Base-by-base conservation (phyloP, 371 early-diverging fungal genomes). In the Choanephora cucurbitarum region DNA sequence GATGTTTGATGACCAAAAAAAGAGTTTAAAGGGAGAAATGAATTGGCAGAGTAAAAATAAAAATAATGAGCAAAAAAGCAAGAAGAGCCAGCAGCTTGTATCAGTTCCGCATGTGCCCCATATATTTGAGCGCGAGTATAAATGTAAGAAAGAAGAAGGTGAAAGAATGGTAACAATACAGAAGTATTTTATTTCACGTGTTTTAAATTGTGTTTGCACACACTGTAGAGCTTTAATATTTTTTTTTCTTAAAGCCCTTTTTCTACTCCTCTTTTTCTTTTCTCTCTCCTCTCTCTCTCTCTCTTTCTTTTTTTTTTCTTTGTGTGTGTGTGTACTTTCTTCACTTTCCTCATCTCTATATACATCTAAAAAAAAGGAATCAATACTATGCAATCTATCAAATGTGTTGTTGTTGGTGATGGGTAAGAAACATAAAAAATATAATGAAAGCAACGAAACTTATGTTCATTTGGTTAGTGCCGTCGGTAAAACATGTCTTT, bases 351-450 rank as follows among this genome's bases (percentile, higher is more conserved):
- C 49, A 48, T 33, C 34, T 51, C 40, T 31, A 42, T 40, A n/a
- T n/a, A n/a, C n/a, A n/a, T n/a, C n/a, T n/a, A n/a, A n/a, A n/a
- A n/a, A n/a, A n/a, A 52, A 37, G 24, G 37, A 23, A 48, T 56
- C 48, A 46, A 48, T 46, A 66, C 45, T 67, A 95, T 95, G 96
- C 96, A 94, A 80, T 93, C 95, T 65, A 95, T 96, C 77, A 96
- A 96, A 82, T 96, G 96, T 86, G 96, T 96, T 58, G 96, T 96
- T 41, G 95, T 96, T 60, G 96, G 96, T 67, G 96, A 95, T 72
- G 94, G 94, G 91, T 92, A 84, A 75, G 39, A 3, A 18, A 19
- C 28, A 42, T 14, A 19, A 44, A 6, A 39, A 9, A 40, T 13
- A 23, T 37, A 37, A 1, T 15, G 37, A 24, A 39, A 49, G 40